Base-by-base conservation (phyloP, 1,139 yeast genomes). In the Candida glucosophila region DNA sequence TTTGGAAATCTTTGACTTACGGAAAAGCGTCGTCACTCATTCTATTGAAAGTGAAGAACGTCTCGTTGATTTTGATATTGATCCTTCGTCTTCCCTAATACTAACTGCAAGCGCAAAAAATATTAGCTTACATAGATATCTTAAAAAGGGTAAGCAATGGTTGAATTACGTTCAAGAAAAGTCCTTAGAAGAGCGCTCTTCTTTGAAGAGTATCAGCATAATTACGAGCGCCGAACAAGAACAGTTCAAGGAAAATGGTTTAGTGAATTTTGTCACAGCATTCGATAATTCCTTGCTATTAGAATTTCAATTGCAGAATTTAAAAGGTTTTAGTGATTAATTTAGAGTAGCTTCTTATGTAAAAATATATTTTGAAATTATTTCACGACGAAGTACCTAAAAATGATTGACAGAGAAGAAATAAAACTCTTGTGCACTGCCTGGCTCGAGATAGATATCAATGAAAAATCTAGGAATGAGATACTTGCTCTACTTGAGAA, bases 381-480 rank as follows among this genome's bases (percentile, higher is more conserved):
- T 12, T 11, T 8, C 10, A 12, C 23, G 12, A 14, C 5, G 13
- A 12, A 12, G 16, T 15, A 20, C 6, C 5, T 5, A 23, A 12
- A 6, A 14, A 13, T 6, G 14, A 22, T 5, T 5, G 19, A n/a
- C 9, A 19, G 22, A 11, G 5, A 29, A 14, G 28, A 31, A 18
- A 31, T 33, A 21, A 58, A 61, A 33, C 22, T 33, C 14, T 44
- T 71, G 15, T 76, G 67, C 4, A 43, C 55, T 6, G 51, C 64
- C 28, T 74, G 80, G 80, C 43, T 67, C 9, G 49, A 47, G 5
- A 41, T 68, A 5, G 76, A 69, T 36, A 43, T 47, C 14, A 76
- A 82, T 39, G 67, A 69, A 5, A 44, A 41, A 6, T 72, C 93
- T 2, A 54, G 73, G 24, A 34, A 53, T 3, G 83, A 82, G 47